A percentile compares a stretch with the other conserved stretches of the same genome.
Conservation (phyloP, 139 green algal species). For the Spirogloea muscicola region DNA sequence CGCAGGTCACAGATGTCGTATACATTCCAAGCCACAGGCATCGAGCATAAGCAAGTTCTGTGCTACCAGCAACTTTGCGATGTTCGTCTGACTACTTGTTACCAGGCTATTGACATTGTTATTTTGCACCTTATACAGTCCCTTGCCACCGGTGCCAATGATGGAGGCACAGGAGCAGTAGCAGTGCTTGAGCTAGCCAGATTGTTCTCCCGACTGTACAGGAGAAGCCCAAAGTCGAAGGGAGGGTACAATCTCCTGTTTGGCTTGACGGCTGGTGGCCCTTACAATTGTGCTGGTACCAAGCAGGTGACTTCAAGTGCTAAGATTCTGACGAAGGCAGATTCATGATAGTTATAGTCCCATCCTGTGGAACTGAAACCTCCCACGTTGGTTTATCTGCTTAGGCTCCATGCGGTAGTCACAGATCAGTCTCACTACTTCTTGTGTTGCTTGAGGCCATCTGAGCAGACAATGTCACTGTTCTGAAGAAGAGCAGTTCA, state of each 20-base stretch:
- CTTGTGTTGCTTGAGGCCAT: too few species aligned
- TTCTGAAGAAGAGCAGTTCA: too few species aligned
- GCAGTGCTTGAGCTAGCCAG: conserved; percentile 35
- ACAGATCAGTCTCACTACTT: too few species aligned
- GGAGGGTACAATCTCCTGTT: conserved; percentile 52
- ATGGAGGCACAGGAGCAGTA: conserved; percentile 36
- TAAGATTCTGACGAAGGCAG: too few species aligned
- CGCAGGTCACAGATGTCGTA: too few species aligned
- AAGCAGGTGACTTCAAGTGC: conserved; percentile 42
- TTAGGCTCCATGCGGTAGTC: too few species aligned
- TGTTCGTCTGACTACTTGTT: neutral
- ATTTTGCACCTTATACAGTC: neutral
- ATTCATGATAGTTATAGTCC: too few species aligned
- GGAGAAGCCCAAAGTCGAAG: neutral
- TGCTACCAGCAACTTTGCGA: neutral
- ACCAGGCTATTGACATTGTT: too few species aligned
- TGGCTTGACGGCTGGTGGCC: conserved; percentile 42
- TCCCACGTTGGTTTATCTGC: too few species aligned
- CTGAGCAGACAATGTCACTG: too few species aligned
- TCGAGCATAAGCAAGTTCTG: neutral
- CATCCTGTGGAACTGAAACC: too few species aligned
- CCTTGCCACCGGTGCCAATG: conserved; percentile 7
- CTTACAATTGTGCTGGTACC: conserved; percentile 48
- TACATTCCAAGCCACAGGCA: neutral
- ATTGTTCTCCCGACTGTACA: conserved; percentile 40